phyloP scores from a whole-genome alignment of 805 yeast genomes.

The Wickerhamomyces bisporus region DNA sequence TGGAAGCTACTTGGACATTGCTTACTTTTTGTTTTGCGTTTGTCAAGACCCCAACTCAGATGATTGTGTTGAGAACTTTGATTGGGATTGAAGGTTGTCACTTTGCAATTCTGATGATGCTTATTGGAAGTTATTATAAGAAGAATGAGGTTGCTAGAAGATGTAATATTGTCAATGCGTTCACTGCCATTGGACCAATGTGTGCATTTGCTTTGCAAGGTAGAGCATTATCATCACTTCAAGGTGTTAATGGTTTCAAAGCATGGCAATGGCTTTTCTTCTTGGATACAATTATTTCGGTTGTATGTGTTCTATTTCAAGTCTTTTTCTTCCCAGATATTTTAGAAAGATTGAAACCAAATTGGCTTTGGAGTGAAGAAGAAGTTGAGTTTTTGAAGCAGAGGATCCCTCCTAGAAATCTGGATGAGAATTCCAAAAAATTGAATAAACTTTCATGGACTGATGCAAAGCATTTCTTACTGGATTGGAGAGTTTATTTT shows the following conservation, averaged over 20 bases:
- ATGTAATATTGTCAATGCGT: too few species aligned
- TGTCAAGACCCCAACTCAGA: too few species aligned
- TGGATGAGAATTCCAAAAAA: constrained; percentile 2
- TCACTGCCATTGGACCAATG: too few species aligned
- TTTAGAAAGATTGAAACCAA: constrained; percentile 24
- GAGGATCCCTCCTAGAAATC: constrained; percentile 11
- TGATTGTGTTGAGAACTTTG: too few species aligned
- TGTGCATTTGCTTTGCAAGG: neutral
- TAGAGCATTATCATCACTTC: neutral
- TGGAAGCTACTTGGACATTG: constrained; percentile 29
- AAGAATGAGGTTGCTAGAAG: too few species aligned
- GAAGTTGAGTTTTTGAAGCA: constrained; percentile 6
- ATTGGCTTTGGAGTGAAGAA: constrained; percentile 21
- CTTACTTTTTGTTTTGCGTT: too few species aligned
- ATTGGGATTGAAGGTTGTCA: too few species aligned
- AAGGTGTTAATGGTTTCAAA: constrained; percentile 31
- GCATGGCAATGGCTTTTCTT: constrained; percentile 66
- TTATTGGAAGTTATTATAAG: too few species aligned
- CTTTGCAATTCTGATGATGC: too few species aligned
- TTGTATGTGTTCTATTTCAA: constrained; percentile 28
- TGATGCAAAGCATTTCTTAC: constrained; percentile 6
- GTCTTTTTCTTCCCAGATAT: constrained; percentile 23
- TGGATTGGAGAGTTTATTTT: constrained; percentile 10
- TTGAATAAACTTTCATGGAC: constrained; percentile 1
- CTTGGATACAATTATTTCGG: constrained; percentile 54